Base-by-base conservation (phyloP, 108 stramenopile genomes). In the Phaeodactylum tricornutum region DNA sequence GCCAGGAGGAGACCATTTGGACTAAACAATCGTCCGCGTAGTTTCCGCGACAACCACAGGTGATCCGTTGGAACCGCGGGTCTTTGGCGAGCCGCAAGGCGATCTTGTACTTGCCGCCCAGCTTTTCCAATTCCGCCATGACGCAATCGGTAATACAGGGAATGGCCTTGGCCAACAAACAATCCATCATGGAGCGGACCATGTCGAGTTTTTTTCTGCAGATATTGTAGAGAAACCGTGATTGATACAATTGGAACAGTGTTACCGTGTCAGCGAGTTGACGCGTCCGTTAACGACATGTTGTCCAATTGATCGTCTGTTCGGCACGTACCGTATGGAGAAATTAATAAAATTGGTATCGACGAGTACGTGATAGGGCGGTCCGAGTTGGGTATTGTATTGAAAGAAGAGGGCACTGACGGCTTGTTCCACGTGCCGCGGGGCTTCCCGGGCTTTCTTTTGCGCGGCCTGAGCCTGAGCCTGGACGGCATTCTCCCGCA, bases 311-410 rank as follows among this genome's bases (percentile, higher is more conserved):
- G n/a, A n/a, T n/a, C n/a, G n/a, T n/a, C n/a, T n/a, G n/a, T n/a
- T n/a, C n/a, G n/a, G 8, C 14, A 60, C 73, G 28, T 54, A 76
- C 74, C 81, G 83, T 53, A 97, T 97, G 37, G 88, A 89, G 55
- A 96, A 96, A 57, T 99, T 97, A 62, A 99, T 89, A 81, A 98
- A 98, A 72, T 99, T 99, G 25, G 98, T 99, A 71, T 99, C 98
- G 23, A 99, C 81, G 19, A 99, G 58, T 4, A 99, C 79, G 62
- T 95, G 93, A 59, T 97, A 99, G 23, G 98, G 98, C 15, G 98
- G 98, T 15, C 98, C 98, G 21, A 99, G 71, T 35, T 95, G 92
- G 21, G 87, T 87, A 66, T 99, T 99, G 83, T 97, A 90, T 44
- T 84, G 74, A 67, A 99, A 99, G 66, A 96, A 99, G 57, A 99